Percentiles rank a stretch among this genome's conserved stretches.
Conservation (phyloP, 495 filamentous ascomycete genomes). For the Annulohypoxylon maeteangense region DNA sequence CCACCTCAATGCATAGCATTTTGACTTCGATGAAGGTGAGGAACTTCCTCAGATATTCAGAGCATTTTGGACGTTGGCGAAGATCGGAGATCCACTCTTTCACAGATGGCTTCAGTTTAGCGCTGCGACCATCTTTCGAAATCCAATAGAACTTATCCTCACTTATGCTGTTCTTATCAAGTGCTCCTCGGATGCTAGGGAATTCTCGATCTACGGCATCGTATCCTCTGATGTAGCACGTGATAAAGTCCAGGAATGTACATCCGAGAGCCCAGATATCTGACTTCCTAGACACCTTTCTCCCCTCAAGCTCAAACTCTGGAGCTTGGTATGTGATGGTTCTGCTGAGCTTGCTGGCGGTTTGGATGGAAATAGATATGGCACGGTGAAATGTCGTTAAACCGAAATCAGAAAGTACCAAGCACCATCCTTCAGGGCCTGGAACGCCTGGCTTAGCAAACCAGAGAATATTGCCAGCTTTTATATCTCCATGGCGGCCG, state of each 20-base stretch:
- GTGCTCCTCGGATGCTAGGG: slow-evolving; percentile 16
- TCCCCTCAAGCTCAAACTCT: slow-evolving; percentile 14
- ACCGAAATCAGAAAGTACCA: slow-evolving; percentile 27
- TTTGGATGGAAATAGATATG: slow-evolving; percentile 17
- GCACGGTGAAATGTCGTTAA: slow-evolving; percentile 24
- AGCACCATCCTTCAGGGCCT: slow-evolving; percentile 12
- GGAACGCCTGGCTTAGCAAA: slow-evolving; percentile 7
- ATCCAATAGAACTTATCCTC: slow-evolving; percentile 26
- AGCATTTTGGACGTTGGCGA: slow-evolving; percentile 1
- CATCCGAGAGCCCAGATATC: slow-evolving; percentile 37
- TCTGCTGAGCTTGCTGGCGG: slow-evolving; percentile 18
- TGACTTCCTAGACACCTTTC: slow-evolving; percentile 27
- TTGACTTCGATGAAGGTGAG: slow-evolving; percentile 6
- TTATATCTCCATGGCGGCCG: slow-evolving; percentile 34
- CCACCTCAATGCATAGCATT: slow-evolving; percentile 16
- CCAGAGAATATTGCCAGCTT: slow-evolving; percentile 33
- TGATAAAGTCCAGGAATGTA: slow-evolving; percentile 30
- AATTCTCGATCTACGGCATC: slow-evolving; percentile 20
- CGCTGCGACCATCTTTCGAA: neutral
- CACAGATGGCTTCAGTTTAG: slow-evolving; percentile 15
- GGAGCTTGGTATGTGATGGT: slow-evolving; percentile 31
- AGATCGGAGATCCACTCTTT: slow-evolving; percentile 9
- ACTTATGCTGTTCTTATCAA: neutral
- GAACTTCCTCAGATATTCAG: slow-evolving; percentile 5
- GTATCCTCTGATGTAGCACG: slow-evolving; percentile 10